Evolutionary conservation across 371 early-diverging fungal genomes (phyloP), one percentile per base, ranked within the genome.

Genomic region (Funneliformis caledonium): DNA sequence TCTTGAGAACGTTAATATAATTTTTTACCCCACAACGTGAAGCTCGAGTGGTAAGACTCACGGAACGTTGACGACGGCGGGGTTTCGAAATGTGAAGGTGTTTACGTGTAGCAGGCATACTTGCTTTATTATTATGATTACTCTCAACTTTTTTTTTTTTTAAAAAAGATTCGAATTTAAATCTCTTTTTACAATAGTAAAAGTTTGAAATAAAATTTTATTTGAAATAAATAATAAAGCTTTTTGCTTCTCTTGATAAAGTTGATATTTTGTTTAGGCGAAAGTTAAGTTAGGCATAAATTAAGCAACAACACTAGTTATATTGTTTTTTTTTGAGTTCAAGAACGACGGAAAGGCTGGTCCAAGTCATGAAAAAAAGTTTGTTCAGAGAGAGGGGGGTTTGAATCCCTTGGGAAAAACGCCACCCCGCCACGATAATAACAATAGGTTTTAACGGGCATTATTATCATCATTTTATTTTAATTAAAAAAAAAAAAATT

Each of bases 1-100:
- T 65, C 43, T 79, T 79, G 4, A 79, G n/a, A 11, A 79, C 79
- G 26, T 79, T 79, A 16, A 79, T 43, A 60, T 70, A 79, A 59
- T 79, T 79, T 60, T 79, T 79, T 19, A 79, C 79, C 37, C 79
- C 79, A 56, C 79, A 79, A 43, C 79, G 79, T 50, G 79, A 79
- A 70, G 79, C 79, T 43, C 79, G 68, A 43, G 79, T 79, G 2
- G 69, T 68, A 45, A 79, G 60, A 45, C 70, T 70, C 3, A 79
- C 79, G 7, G 79, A 68, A 31, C 79, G 42, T 70, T 79, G 79
- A 45, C 79, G 79, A 79, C 79, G 79, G 56, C 79, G 68, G 26
- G 79, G 79, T 59, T 79, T 79, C 4, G 79, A 62, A 48, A 79
- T 70, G 26, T 79, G 79, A 52, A 79, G 70, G 72, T 79, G 79